Percentiles rank a stretch among this genome's conserved stretches.
Evolutionary conservation across 2,329 filamentous ascomycete species (phyloP).

Genomic region (Nemania bipapillata): DNA sequence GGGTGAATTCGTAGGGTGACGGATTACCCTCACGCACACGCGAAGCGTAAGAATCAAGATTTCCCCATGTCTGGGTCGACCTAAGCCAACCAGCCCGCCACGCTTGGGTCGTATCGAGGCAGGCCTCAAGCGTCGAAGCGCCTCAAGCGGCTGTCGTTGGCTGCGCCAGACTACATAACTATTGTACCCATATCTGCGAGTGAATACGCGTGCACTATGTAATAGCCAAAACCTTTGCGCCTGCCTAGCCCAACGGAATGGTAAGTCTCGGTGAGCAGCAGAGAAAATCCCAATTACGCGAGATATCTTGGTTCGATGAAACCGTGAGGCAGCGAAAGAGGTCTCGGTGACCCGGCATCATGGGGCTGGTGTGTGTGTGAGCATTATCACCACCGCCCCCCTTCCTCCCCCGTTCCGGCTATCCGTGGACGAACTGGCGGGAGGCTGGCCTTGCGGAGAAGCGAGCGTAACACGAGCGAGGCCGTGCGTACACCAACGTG

Average conservation of each 20-base stretch:
- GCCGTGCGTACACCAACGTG: neutral
- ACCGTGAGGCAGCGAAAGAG: too few species aligned
- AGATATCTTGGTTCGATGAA: neutral
- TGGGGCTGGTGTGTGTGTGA: neutral
- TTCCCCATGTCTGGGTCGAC: neutral
- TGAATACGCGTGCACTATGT: too few species aligned
- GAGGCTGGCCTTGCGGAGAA: neutral
- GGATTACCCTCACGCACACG: neutral
- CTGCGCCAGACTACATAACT: too few species aligned
- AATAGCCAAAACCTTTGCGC: neutral
- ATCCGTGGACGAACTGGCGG: neutral
- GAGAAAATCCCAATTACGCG: neutral
- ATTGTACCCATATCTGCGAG: too few species aligned
- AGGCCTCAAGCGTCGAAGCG: neutral
- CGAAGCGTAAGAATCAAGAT: neutral
- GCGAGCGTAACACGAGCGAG: neutral
- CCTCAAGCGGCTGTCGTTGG: neutral
- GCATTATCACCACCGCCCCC: too few species aligned
- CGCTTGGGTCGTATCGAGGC: neutral
- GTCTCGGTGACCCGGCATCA: neutral
- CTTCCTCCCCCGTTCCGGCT: too few species aligned
- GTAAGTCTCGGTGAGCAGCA: neutral
- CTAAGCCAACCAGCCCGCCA: neutral
- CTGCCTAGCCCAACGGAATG: neutral
- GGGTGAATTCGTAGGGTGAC: too few species aligned